Base-by-base conservation (phyloP, 805 yeast species). In the Zygoascus ofunaensis region DNA sequence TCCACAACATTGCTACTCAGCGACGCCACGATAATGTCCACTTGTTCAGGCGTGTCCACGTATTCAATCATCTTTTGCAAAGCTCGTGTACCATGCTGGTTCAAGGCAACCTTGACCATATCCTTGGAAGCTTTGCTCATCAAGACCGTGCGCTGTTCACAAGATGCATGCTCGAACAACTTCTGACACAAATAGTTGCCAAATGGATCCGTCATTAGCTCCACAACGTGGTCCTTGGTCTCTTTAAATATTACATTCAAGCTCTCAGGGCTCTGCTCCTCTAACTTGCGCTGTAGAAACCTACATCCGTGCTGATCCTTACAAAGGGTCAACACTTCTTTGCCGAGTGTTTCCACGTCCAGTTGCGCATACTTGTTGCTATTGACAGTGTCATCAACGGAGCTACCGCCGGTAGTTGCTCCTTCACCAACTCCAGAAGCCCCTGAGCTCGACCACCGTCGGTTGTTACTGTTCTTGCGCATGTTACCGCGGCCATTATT, bases 291-390 rank as follows among this genome's bases (percentile, higher is more conserved):
- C 64, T 90, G 98, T 50, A 90, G 67, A 61, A 84, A 87, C 47
- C 98, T 72, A 60, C 97, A 90, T 5, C 98, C 97, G 60, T 90
- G 96, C 65, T 90, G 97, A 61, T 90, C 98, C 58, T 81, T 86
- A 66, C 97, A 89, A 50, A 92, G 69, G 1, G 84, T 73, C 58
- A 77, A 83, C 43, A 90, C 81, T 49, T 86, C 87, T 38, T 59
- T 62, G 22, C 54, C 62, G 49, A 81, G 56, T 34, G 71, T 72
- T 37, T 68, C 69, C 48, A 79, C 64, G 2, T 80, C 76, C 10
- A 72, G 61, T 26, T 58, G 47, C 30, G 61, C 59, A 44, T 55
- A 60, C 28, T 58, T 45, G 20, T 41, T 22, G 17, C 42, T 44
- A 26, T 7, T 8, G 12, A 26, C 30, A 7, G 7, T n/a, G 24